A percentile compares a stretch with the other conserved stretches of the same genome.
Conservation (phyloP, 192 early-diverging fungal species). For the Irineochytrium annulatum region DNA sequence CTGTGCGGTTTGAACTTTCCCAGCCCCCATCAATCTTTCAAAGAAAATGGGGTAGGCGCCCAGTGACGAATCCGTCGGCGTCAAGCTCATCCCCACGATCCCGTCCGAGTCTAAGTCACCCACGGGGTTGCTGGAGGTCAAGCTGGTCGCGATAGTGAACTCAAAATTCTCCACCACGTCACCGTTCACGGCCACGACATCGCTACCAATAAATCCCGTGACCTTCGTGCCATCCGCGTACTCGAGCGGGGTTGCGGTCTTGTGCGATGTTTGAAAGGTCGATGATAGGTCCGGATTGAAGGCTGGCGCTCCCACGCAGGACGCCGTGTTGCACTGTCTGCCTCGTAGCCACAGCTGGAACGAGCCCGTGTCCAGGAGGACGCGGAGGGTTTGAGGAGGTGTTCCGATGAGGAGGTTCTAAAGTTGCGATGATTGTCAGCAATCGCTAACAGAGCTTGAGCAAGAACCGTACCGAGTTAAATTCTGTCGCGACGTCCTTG, state of each 20-base stretch:
- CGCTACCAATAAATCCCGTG: constrained; percentile 21
- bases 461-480: background rate
- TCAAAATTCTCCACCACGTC: constrained; percentile 18
- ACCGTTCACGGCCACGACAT: constrained; percentile 21
- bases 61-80: background rate
- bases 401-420: constrained; percentile 30
- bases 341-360: constrained; percentile 38
- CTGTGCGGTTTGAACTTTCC: constrained; percentile 11
- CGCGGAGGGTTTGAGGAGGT: constrained; percentile 26
- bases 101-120: constrained; percentile 23
- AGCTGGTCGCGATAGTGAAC: constrained; percentile 24
- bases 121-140: constrained; percentile 5
- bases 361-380: constrained; percentile 46
- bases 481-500: constrained; percentile 1
- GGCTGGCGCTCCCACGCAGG: constrained; percentile 12
- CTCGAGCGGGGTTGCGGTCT: constrained; percentile 15
- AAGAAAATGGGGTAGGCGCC: constrained; percentile 15
- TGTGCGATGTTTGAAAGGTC: constrained; percentile 19
- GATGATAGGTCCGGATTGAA: constrained; percentile 25
- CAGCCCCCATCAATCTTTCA: constrained; percentile 8
- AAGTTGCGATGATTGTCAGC: background rate
- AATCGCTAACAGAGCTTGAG: too few relatives aligned
- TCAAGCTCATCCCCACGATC: constrained; percentile 36
- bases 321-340: constrained; percentile 13
- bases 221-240: constrained; percentile 38